These are phyloP conservation scores for Penicillium goetzii DNA, from an alignment of 495 filamentous ascomycete species.

Conservation along the genomic window DNA sequence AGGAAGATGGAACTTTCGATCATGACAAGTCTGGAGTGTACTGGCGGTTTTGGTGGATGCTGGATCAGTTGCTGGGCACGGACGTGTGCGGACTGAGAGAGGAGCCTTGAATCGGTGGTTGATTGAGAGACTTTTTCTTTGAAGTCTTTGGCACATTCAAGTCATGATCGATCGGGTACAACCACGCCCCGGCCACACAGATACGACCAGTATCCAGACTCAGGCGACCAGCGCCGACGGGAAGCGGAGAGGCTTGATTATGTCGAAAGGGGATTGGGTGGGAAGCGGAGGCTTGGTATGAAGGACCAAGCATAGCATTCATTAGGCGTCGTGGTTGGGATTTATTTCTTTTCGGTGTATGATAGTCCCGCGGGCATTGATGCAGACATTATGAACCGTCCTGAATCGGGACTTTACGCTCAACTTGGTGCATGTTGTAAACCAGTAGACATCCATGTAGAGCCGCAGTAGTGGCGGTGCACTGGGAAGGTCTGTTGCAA, in stretches of 20 bases:
- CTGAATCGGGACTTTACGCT: slow-evolving; percentile 9
- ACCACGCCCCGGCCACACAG: neutral
- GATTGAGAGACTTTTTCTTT: neutral
- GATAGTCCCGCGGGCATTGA: slow-evolving; percentile 25
- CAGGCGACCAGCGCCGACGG: neutral
- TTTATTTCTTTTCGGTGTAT: slow-evolving; percentile 21
- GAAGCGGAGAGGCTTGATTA: neutral
- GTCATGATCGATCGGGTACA: neutral
- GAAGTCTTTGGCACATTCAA: too few relatives aligned
- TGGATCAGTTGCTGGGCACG: slow-evolving; percentile 50
- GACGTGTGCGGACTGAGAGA: slow-evolving; percentile 58
- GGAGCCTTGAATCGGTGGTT: slow-evolving; percentile 37
- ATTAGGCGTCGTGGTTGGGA: slow-evolving; percentile 16
- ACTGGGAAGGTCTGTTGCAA: neutral
- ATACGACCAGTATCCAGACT: neutral
- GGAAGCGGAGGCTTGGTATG: neutral
- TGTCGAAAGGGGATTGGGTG: too few relatives aligned
- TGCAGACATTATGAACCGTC: slow-evolving; percentile 27
- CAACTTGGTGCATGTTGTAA: neutral
- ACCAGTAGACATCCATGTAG: neutral
- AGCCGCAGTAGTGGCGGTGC: neutral
- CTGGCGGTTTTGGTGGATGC: slow-evolving; percentile 65
- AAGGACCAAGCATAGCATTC: slow-evolving; percentile 17
- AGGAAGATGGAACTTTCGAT: slow-evolving; percentile 81
- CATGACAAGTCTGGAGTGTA: slow-evolving; percentile 73